Conservation (phyloP, 2,329 filamentous ascomycete genomes). For the Colletotrichum neosansevieriae region DNA sequence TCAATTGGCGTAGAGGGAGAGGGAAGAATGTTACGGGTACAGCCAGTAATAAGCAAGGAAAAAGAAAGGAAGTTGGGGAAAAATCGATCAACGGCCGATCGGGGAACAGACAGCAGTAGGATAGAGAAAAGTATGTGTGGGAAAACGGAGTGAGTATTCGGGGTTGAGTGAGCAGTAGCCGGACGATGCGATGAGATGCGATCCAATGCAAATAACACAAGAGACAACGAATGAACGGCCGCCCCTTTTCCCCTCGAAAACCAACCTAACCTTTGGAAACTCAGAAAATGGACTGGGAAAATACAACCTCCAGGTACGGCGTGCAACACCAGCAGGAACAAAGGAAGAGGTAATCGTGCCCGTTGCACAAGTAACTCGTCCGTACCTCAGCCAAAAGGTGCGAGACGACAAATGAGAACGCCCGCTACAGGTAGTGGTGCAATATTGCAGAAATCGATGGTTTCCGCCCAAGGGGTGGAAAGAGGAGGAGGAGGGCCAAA, state of each 20-base stretch:
- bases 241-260: not conserved
- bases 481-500: not conserved
- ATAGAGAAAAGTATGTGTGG: conserved; percentile 7
- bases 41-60: not conserved
- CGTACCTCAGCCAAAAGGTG: conserved; percentile 19
- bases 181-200: not conserved
- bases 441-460: conserved; percentile 34
- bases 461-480: not conserved
- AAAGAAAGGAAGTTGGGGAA: not conserved
- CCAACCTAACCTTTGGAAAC: not conserved
- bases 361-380: not conserved
- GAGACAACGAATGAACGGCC: conserved; percentile 19
- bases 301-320: not conserved
- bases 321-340: too few relatives aligned
- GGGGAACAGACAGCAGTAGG: not conserved
- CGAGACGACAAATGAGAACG: conserved; percentile 16
- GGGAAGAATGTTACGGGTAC: not conserved
- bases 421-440: not conserved
- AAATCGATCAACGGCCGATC: not conserved
- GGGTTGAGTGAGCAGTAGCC: not conserved
- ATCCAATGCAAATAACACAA: conserved; percentile 11
- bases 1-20: conserved; percentile 4
- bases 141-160: not conserved
- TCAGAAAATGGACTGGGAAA: not conserved
- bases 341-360: not conserved